These are phyloP conservation scores for Thymus mandschuricus DNA, from an alignment of 257 asterid species.

Conservation along the genomic window DNA sequence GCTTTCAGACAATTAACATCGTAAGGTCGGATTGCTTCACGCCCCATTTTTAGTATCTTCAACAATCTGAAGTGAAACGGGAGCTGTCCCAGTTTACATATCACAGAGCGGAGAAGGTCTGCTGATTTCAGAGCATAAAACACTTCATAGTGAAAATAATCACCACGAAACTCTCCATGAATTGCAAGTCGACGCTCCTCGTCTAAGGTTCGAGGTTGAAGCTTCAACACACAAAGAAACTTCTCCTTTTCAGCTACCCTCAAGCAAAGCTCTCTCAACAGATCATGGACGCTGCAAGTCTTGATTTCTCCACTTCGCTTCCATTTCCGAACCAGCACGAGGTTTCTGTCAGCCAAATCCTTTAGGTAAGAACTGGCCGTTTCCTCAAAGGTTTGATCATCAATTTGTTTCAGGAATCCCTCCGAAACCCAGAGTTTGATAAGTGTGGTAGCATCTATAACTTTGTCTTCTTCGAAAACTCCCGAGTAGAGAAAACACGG, in stretches of 20 bases:
- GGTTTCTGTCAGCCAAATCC: neutral
- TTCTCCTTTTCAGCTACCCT: neutral
- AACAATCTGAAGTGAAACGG: neutral
- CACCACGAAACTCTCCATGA: neutral
- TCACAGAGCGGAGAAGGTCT: neutral
- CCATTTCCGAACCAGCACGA: neutral
- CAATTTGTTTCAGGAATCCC: neutral
- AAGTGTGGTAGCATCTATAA: neutral
- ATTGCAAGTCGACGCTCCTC: neutral
- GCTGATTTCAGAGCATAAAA: constrained; percentile 1
- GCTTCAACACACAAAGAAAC: neutral
- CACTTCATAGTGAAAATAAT: neutral
- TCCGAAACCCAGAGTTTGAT: neutral
- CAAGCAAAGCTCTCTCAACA: neutral
- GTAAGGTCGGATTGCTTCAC: neutral
- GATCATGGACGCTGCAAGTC: constrained; percentile 1
- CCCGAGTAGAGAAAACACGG: constrained; percentile 6
- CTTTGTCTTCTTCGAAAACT: neutral
- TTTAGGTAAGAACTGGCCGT: neutral
- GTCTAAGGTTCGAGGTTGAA: neutral
- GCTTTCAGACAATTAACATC: neutral
- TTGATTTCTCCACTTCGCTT: neutral
- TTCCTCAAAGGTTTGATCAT: neutral
- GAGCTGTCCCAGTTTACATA: neutral
- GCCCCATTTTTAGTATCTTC: constrained; percentile 3